Percentiles rank a stretch among this genome's conserved stretches.
Conservation (phyloP, 352 stramenopile species). For the Globisporangium cystogenes region DNA sequence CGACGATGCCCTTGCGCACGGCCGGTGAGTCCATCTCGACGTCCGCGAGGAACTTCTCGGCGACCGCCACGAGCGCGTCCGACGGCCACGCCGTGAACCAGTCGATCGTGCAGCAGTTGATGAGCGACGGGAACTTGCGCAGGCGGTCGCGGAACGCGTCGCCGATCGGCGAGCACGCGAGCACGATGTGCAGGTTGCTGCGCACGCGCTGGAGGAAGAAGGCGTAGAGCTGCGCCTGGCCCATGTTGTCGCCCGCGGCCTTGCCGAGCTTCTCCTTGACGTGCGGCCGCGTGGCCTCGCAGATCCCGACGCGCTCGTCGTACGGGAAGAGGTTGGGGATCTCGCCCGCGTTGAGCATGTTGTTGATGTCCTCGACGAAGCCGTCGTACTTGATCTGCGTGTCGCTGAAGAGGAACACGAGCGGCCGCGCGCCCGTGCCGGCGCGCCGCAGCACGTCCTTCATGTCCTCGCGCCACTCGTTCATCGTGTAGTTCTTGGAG, state of each 20-base stretch:
- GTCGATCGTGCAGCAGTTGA: slow-evolving; percentile 98
- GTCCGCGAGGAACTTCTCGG: slow-evolving; percentile 89
- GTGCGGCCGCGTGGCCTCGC: slow-evolving; percentile 85
- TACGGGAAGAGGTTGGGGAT: slow-evolving; percentile 94
- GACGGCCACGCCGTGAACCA: slow-evolving; percentile 95
- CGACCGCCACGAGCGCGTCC: slow-evolving; percentile 91
- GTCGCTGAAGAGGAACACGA: slow-evolving; percentile 94
- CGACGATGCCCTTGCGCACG: slow-evolving; percentile 80
- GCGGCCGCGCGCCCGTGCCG: slow-evolving; percentile 75
- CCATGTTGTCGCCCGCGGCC: slow-evolving; percentile 88
- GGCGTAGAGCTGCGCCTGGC: slow-evolving; percentile 82
- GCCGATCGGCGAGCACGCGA: slow-evolving; percentile 93
- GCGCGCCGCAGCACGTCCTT: slow-evolving; percentile 89
- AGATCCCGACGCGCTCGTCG: slow-evolving; percentile 90
- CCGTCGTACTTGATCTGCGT: slow-evolving; percentile 95
- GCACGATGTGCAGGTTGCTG: slow-evolving; percentile 91
- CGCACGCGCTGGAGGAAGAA: slow-evolving; percentile 92
- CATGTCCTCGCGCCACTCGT: slow-evolving; percentile 94
- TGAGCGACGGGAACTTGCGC: slow-evolving; percentile 93
- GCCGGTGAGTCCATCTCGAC: slow-evolving; percentile 83
- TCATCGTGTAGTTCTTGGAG: slow-evolving; percentile 92
- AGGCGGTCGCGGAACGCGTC: slow-evolving; percentile 92
- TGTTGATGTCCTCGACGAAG: slow-evolving; percentile 97
- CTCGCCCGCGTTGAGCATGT: slow-evolving; percentile 94
- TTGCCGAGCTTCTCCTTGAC: slow-evolving; percentile 92